Evolutionary conservation across 2,329 filamentous ascomycete genomes (phyloP).

Genomic region (Aspergillus novofumigatus): DNA sequence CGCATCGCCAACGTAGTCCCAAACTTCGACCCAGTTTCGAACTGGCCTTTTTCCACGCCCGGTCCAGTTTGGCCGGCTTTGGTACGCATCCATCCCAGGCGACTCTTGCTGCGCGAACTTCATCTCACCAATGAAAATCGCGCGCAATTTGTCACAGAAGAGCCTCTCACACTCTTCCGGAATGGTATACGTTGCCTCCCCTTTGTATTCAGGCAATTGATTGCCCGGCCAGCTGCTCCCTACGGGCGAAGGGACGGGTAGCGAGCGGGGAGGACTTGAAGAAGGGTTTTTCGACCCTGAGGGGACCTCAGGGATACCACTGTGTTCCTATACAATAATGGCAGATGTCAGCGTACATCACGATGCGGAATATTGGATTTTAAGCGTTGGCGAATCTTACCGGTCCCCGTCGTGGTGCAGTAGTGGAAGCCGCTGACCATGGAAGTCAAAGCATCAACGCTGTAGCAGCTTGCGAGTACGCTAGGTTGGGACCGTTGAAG

Average conservation of each 20-base stretch:
- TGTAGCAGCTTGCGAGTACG: conserved; percentile 88
- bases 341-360: conserved; percentile 2
- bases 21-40: conserved; percentile 36
- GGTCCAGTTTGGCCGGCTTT: conserved; percentile 28
- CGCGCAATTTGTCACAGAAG: conserved; percentile 94
- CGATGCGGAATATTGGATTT: not conserved
- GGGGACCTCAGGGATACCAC: conserved; percentile 94
- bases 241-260: conserved; percentile 61
- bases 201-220: conserved; percentile 49
- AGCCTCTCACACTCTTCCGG: conserved; percentile 99
- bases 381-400: conserved; percentile 42
- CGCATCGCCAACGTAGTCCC: conserved; percentile 77
- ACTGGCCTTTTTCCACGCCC: conserved; percentile 21
- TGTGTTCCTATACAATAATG: conserved; percentile 58
- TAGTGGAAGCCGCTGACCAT: conserved; percentile 83
- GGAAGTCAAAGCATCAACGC: conserved; percentile 66
- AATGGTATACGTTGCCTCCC: conserved; percentile 94
- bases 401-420: conserved; percentile 86
- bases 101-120: conserved; percentile 71
- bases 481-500: conserved; percentile 64
- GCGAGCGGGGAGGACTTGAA: conserved; percentile 84
- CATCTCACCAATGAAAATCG: conserved; percentile 96
- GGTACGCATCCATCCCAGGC: conserved; percentile 74
- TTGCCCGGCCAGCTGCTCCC: conserved; percentile 48
- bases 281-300: conserved; percentile 80